phyloP scores from a whole-genome alignment of 2,329 filamentous ascomycete genomes.

The Penicillium griseofulvum region DNA sequence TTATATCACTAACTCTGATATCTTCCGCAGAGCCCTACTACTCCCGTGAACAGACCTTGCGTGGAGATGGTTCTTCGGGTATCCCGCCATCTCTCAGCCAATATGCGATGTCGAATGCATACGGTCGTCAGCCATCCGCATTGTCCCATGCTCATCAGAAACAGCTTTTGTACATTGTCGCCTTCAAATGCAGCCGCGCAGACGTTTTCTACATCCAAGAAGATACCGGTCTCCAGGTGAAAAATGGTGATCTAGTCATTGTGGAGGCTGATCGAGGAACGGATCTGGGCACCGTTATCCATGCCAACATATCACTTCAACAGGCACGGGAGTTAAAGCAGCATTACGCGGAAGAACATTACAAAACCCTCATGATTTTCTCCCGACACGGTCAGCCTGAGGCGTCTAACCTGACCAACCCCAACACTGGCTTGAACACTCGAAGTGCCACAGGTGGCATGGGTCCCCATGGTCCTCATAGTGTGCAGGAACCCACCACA shows the following conservation, averaged over 20 bases:
- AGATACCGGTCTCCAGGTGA: slow-evolving; percentile 86
- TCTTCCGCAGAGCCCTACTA: slow-evolving; percentile 47
- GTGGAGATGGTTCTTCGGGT: slow-evolving; percentile 35
- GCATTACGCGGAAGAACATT: slow-evolving; percentile 90
- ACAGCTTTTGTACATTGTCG: slow-evolving; percentile 68
- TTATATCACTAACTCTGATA: slow-evolving; percentile 34
- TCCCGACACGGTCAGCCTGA: slow-evolving; percentile 66
- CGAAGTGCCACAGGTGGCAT: slow-evolving; percentile 74
- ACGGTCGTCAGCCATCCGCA: slow-evolving; percentile 39
- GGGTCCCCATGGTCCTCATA: slow-evolving; percentile 71
- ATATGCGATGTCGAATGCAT: slow-evolving; percentile 40
- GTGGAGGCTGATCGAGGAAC: slow-evolving; percentile 96
- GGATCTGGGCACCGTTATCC: slow-evolving; percentile 88
- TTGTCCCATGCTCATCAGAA: slow-evolving; percentile 40
- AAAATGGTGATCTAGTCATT: slow-evolving; percentile 90
- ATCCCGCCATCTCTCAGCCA: slow-evolving; percentile 40
- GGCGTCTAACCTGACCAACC: slow-evolving; percentile 40
- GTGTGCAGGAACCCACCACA: slow-evolving; percentile 67
- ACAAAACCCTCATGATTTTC: slow-evolving; percentile 99
- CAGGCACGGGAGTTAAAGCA: slow-evolving; percentile 86
- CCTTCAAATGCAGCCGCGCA: slow-evolving; percentile 93
- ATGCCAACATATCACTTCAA: slow-evolving; percentile 83
- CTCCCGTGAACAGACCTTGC: slow-evolving; percentile 38
- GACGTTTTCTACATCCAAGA: slow-evolving; percentile 98
- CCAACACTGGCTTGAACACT: slow-evolving; percentile 58